Conservation (phyloP, 2,329 filamentous ascomycete species). For the Fusarium nisikadoi region DNA sequence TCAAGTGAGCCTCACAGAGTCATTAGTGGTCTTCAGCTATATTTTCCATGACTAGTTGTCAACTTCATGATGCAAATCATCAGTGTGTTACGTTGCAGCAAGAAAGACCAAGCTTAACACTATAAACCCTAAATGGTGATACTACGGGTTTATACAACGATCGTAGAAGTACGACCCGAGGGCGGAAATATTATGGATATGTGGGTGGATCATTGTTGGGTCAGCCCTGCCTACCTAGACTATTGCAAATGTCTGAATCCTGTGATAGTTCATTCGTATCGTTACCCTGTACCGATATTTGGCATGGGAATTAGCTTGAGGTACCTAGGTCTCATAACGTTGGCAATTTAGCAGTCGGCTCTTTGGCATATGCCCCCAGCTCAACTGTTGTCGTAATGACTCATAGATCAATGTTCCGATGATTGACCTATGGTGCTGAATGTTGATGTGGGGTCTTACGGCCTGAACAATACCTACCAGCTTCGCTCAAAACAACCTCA, state of each 20-base stretch:
- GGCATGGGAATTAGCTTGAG: neutral
- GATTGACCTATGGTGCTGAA: constrained; percentile 26
- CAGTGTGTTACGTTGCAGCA: neutral
- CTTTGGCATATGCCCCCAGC: neutral
- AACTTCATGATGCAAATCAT: neutral
- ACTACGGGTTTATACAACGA: constrained; percentile 7
- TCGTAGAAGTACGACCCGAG: neutral
- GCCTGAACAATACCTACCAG: constrained; percentile 2
- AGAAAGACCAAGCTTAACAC: constrained; percentile 13
- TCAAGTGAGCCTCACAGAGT: neutral
- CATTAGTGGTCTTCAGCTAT: neutral
- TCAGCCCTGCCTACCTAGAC: neutral
- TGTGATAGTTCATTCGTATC: neutral
- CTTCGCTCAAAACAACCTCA: constrained; percentile 2
- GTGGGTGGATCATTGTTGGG: constrained; percentile 9
- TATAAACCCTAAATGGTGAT: constrained; percentile 24
- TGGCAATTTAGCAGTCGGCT: neutral
- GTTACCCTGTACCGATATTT: neutral
- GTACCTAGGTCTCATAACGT: neutral
- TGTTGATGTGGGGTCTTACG: constrained; percentile 24
- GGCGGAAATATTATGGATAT: constrained; percentile 24
- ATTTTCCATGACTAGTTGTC: constrained; percentile 1
- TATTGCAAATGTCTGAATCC: neutral
- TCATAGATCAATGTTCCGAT: constrained; percentile 27
- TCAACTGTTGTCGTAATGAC: constrained; percentile 24